A percentile compares a stretch with the other conserved stretches of the same genome.
These are phyloP conservation scores for Artemisia tridentata DNA, from an alignment of 129 eudicot species.

Conservation along the genomic window DNA sequence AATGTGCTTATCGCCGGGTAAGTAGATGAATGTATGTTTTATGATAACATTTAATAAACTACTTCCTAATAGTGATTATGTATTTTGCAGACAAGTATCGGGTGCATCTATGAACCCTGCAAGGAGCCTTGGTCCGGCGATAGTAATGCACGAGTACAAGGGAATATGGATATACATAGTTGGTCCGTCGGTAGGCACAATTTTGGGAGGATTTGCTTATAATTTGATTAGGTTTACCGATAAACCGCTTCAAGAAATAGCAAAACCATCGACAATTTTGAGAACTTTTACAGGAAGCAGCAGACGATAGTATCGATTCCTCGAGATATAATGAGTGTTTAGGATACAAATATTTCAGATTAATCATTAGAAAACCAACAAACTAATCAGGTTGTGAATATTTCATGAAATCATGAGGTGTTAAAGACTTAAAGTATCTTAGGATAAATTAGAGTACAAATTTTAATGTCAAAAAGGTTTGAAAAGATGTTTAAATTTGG, in stretches of 20 bases:
- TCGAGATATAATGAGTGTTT: not conserved
- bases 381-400: too few relatives aligned
- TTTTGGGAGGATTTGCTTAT: conserved; percentile 53
- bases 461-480: not conserved
- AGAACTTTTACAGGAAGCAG: conserved; percentile 16
- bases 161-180: conserved; percentile 58
- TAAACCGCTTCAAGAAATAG: conserved; percentile 54
- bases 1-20: conserved; percentile 60
- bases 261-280: conserved; percentile 28
- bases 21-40: not conserved
- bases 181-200: conserved; percentile 54
- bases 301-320: not conserved
- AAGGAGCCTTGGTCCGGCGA: conserved; percentile 67
- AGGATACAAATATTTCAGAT: not conserved
- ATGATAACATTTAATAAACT: not conserved
- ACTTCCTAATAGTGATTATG: too few relatives aligned
- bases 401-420: not conserved
- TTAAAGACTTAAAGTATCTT: not conserved
- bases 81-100: conserved; percentile 49
- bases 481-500: too few relatives aligned
- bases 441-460: not conserved
- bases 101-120: conserved; percentile 82
- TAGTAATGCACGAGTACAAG: conserved; percentile 41
- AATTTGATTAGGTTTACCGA: conserved; percentile 57
- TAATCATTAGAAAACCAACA: too few relatives aligned